Base-by-base conservation (phyloP, 2,329 filamentous ascomycete species). In the Colletotrichum sidae region DNA sequence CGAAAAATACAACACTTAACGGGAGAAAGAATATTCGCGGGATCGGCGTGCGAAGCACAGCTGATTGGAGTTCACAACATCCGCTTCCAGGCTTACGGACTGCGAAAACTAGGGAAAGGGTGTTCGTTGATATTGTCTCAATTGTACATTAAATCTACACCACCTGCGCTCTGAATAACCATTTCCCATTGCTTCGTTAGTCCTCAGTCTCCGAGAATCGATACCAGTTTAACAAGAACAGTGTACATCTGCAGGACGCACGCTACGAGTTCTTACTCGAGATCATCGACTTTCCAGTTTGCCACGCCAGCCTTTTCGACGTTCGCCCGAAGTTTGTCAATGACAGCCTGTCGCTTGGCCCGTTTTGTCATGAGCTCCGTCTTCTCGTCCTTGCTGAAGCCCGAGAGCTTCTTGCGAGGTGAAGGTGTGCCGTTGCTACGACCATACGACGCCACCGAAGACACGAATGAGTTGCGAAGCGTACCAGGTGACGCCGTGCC, bases 361-460 rank as follows among this genome's bases (percentile, higher is more conserved):
- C 82, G 77, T 75, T 84, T 86, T 63, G 82, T 80, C 75, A 83
- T 87, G 60, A 90, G 74, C 35, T 81, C 80, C 35, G 77, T 77
- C 78, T 88, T 90, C 73, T 91, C 89, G 56, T 84, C 81, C 38
- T 80, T 78, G 63, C 83, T 87, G 69, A 87, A 90, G 15, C 86
- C 86, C 66, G 83, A 88, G 61, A 90, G 70, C 80, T 89, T 90
- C 79, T 86, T 89, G 47, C 87, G 79, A 2, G 86, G 84, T 25
- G 25, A 25, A 34, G 86, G 80, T 17, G 84, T 84, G 65, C 76
- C 70, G 39, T 68, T 6, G 75, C 72, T 25, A 25, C 25, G 25
- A 52, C 75, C 74, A 50, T 71, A 72, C 35, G 78, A 76, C 17
- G 74, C 75, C 3, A 81, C 74, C 12, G 85, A 80, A 11, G 79